These are phyloP conservation scores for Nemania abortiva DNA, from an alignment of 2,329 filamentous ascomycete genomes.

Conservation along the genomic window DNA sequence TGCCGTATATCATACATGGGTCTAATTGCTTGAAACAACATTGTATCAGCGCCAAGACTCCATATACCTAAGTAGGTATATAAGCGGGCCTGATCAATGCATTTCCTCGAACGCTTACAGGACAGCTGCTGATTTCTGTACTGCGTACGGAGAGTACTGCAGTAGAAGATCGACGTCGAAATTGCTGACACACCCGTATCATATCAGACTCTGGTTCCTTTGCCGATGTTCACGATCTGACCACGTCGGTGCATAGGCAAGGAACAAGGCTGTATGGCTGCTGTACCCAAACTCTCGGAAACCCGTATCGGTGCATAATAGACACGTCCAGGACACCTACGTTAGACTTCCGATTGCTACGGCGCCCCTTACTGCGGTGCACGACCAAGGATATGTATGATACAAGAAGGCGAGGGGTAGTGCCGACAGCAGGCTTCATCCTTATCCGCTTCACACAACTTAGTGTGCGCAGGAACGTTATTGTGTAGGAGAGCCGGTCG, in stretches of 20 bases:
- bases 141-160: too few relatives aligned
- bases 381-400: not conserved
- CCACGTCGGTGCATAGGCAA: not conserved
- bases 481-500: too few relatives aligned
- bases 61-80: conserved; percentile 3
- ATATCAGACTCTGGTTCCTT: not conserved
- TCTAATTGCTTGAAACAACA: conserved; percentile 6
- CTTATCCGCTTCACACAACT: too few relatives aligned
- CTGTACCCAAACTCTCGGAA: not conserved
- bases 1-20: not conserved
- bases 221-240: conserved; percentile 2
- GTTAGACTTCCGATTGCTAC: conserved; percentile 7
- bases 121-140: not conserved
- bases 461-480: too few relatives aligned
- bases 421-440: not conserved
- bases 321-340: conserved; percentile 21
- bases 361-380: not conserved
- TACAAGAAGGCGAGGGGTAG: not conserved
- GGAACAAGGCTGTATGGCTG: conserved; percentile 20
- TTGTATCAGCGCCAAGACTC: not conserved
- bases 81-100: not conserved
- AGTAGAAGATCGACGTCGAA: conserved; percentile 8
- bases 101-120: not conserved
- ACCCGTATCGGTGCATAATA: conserved; percentile 7
- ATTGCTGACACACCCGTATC: conserved; percentile 3